These are phyloP conservation scores for Pestalotiopsis sp. DNA, from an alignment of 2,329 filamentous ascomycete genomes.

Conservation along the genomic window DNA sequence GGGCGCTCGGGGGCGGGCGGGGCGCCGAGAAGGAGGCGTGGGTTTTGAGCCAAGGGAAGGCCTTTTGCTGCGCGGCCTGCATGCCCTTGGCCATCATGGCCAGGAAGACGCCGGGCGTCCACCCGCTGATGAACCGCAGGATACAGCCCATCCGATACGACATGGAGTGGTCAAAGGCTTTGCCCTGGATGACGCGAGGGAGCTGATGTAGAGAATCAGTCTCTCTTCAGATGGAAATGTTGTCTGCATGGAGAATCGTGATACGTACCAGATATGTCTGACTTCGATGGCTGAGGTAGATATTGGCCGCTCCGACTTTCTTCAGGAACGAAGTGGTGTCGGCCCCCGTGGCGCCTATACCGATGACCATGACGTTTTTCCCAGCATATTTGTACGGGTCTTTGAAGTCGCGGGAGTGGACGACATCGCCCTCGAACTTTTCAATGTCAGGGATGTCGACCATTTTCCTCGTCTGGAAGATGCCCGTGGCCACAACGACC, in stretches of 20 bases:
- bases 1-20: background rate
- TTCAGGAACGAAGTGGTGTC: slow-evolving; percentile 6
- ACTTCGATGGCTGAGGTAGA: slow-evolving; percentile 6
- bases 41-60: background rate
- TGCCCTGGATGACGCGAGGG: background rate
- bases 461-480: background rate
- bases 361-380: background rate
- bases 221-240: background rate
- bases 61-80: background rate
- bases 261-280: slow-evolving; percentile 4
- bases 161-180: slow-evolving; percentile 10
- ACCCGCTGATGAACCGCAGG: background rate
- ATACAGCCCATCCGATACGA: background rate
- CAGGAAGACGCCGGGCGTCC: background rate
- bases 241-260: no score
- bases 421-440: background rate
- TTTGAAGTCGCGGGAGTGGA: slow-evolving; percentile 4
- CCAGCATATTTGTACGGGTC: background rate
- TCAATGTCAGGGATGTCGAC: background rate
- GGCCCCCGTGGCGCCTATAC: slow-evolving; percentile 3
- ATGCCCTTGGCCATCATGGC: background rate
- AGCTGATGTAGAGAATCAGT: background rate
- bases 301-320: background rate
- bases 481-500: background rate
- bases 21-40: slow-evolving; percentile 3